phyloP scores from a whole-genome alignment of 768 basidiomycete species.

The Tricholomella constricta region DNA sequence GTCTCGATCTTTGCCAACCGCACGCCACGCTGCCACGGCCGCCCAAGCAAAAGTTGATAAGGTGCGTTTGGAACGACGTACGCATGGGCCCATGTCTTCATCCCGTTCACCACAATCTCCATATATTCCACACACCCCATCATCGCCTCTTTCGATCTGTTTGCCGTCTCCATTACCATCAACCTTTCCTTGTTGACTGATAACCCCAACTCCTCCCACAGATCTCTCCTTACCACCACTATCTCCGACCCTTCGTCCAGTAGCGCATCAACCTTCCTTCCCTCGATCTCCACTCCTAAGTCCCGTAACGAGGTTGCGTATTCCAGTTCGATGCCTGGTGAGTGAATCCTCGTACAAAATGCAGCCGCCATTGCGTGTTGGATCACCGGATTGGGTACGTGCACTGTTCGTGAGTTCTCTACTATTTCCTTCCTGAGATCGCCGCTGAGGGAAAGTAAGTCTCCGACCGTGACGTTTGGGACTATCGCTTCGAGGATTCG shows the following conservation, averaged over 20 bases:
- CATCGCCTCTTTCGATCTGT: not conserved
- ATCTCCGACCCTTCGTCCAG: too few species aligned
- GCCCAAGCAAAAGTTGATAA: too few species aligned
- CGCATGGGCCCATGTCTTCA: too few species aligned
- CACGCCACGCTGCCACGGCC: slow-evolving; percentile 4
- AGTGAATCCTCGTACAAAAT: not conserved
- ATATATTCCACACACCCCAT: slow-evolving; percentile 1
- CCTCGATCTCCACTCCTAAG: too few species aligned
- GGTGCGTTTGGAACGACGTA: too few species aligned
- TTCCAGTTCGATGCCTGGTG: not conserved
- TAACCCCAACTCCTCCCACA: not conserved
- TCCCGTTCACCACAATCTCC: slow-evolving; percentile 14
- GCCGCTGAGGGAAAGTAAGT: too few species aligned
- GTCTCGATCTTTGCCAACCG: slow-evolving; percentile 9
- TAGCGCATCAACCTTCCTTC: too few species aligned
- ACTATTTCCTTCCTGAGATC: not conserved
- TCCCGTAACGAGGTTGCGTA: slow-evolving; percentile 8
- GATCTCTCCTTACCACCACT: slow-evolving; percentile 21
- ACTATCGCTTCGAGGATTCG: too few species aligned
- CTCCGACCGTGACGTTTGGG: too few species aligned
- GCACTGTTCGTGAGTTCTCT: not conserved
- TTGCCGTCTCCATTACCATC: slow-evolving; percentile 8
- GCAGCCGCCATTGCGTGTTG: not conserved
- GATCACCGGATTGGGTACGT: not conserved
- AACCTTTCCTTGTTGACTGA: slow-evolving; percentile 12